Base-by-base conservation (phyloP, 805 yeast species). In the Kodamaea nitidulidarum region DNA sequence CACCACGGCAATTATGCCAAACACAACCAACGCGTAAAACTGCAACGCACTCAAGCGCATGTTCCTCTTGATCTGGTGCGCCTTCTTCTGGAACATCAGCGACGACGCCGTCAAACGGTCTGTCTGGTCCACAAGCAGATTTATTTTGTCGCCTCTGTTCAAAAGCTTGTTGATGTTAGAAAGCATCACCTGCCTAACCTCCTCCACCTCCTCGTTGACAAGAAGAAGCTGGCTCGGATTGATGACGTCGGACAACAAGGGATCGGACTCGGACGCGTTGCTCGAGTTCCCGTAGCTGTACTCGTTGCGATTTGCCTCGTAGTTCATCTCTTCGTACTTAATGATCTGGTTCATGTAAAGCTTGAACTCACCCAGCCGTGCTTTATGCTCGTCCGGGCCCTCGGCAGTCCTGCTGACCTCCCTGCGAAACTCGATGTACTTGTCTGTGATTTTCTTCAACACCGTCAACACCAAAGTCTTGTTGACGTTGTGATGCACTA, bases 101-200 rank as follows among this genome's bases (percentile, higher is more conserved):
- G 93, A 77, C 25, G 78, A 76, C 28, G 75, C 71, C 47, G 80
- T 84, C 58, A 87, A 71, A 38, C 79, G 70, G 45, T 84, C 82
- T 1, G 96, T 88, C 57, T 87, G 87, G 57, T 81, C 85, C 21
- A 87, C 91, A 46, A 87, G 67, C 28, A 75, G 60, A 47, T 78
- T 75, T 42, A 87, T 77, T 38, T 84, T 73, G 51, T 87, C 95
- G 15, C 95, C 95, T 37, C 96, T 73, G 48, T 78, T 79, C 49
- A 87, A 64, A 17, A 88, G 72, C 54, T 78, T 71, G 50, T 80
- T 87, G 39, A 84, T 79, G 51, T 84, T 84, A 44, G 81, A 84
- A 43, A 79, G 73, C 88, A 84, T 81, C 45, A 84, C 59, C 38
- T 74, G 74, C 47, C 81, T 67, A 16, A 84, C 84, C 52, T 80